Conservation (phyloP, 176 grass and related monocot genomes). For the Carex myosuroides region DNA sequence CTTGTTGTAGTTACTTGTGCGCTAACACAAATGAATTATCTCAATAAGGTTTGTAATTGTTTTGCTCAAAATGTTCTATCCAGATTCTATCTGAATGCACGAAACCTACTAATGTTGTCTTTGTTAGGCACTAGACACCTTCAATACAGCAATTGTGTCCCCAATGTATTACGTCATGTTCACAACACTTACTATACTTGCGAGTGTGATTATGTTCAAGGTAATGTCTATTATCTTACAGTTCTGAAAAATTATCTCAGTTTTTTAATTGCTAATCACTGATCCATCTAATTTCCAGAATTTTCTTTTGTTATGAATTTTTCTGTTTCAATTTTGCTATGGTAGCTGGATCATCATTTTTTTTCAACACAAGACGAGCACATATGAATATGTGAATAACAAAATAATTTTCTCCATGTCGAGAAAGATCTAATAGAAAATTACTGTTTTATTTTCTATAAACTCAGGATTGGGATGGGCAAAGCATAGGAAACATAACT, state of each 20-base stretch:
- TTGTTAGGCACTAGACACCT: conserved; percentile 76
- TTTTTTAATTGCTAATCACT: not conserved
- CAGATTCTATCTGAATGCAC: not conserved
- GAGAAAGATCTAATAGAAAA: not conserved
- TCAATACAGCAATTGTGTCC: conserved; percentile 94
- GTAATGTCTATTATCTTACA: conserved; percentile 30
- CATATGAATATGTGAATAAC: not conserved
- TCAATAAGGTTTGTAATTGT: conserved; percentile 71
- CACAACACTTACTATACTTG: conserved; percentile 86
- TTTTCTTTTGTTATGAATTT: not conserved
- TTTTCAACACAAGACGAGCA: not conserved
- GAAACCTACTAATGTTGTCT: not conserved
- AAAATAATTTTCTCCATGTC: not conserved
- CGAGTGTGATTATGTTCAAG: conserved; percentile 99
- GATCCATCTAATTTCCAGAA: not conserved
- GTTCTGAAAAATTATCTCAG: not conserved
- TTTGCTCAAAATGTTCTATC: not conserved
- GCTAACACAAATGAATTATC: conserved; percentile 96
- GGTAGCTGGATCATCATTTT: not conserved
- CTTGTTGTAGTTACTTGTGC: conserved; percentile 79
- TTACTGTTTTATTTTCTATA: not conserved
- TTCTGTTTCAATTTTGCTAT: not conserved
- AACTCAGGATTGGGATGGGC: conserved; percentile 85
- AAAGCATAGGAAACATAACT: conserved; percentile 69
- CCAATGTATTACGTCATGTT: conserved; percentile 99